Percentiles rank a stretch among this genome's conserved stretches.
Evolutionary conservation across 140 eudicot genomes (phyloP).

Genomic region (Anethum foeniculum): DNA sequence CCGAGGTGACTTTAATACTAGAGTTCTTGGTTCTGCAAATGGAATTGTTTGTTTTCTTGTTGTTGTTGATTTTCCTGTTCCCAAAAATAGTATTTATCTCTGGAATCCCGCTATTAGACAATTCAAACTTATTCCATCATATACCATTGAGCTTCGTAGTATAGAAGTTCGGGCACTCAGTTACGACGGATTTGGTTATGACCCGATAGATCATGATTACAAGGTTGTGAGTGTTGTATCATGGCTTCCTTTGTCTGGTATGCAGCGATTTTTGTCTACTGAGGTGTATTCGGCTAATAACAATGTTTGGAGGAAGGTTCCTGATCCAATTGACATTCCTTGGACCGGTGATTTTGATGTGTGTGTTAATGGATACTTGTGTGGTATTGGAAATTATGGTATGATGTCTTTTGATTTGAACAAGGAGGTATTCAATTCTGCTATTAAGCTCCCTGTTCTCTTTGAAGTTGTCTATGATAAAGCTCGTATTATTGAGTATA

Average conservation of each 20-base stretch:
- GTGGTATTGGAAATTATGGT: neutral
- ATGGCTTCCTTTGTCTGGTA: no score
- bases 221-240: neutral
- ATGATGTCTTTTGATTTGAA: neutral
- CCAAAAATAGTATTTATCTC: no score
- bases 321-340: no score
- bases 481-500: neutral
- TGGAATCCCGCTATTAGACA: no score
- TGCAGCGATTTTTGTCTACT: no score
- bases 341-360: neutral
- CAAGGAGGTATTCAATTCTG: neutral
- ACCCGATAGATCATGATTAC: neutral
- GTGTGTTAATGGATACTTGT: neutral
- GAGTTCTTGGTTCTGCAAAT: neutral
- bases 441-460: neutral
- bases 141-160: no score
- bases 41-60: neutral
- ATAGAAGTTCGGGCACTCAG: no score
- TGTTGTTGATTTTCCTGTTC: no score
- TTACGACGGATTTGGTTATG: no score
- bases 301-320: neutral
- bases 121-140: no score
- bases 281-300: neutral
- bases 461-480: no score
- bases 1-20: no score